phyloP scores from a whole-genome alignment of 1,139 yeast species.

The Petasospora rhodanensis region DNA sequence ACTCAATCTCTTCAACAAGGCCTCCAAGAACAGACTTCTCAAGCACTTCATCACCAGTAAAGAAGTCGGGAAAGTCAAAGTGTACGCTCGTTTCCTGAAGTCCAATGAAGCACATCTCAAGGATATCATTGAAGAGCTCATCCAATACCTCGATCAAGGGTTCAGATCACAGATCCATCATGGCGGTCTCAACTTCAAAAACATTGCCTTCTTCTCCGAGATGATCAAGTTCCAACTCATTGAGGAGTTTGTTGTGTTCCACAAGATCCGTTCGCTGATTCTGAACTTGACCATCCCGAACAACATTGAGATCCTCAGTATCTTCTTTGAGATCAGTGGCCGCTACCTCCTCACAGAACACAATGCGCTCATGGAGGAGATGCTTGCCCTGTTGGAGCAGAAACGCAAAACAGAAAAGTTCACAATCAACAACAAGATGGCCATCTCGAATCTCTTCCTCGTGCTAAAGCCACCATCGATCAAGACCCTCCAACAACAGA shows the following conservation, averaged over 20 bases:
- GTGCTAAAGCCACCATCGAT: constrained; percentile 58
- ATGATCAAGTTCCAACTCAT: constrained; percentile 71
- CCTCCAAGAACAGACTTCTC: constrained; percentile 60
- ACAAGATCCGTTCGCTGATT: constrained; percentile 58
- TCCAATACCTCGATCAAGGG: constrained; percentile 53
- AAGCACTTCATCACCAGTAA: constrained; percentile 48
- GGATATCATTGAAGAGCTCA: constrained; percentile 52
- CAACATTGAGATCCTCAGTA: constrained; percentile 61
- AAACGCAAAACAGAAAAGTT: constrained; percentile 48
- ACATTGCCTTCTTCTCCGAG: constrained; percentile 65
- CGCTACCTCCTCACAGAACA: constrained; percentile 60
- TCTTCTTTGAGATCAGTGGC: constrained; percentile 74
- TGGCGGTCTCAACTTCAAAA: constrained; percentile 48
- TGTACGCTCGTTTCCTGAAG: constrained; percentile 65
- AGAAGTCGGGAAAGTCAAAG: constrained; percentile 39
- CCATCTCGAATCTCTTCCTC: constrained; percentile 56
- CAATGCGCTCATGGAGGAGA: constrained; percentile 53
- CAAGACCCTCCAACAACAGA: constrained; percentile 25
- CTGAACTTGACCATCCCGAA: constrained; percentile 47
- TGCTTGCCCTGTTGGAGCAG: constrained; percentile 53
- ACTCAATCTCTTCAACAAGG: constrained; percentile 58
- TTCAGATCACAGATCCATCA: constrained; percentile 57
- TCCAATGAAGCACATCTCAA: constrained; percentile 46
- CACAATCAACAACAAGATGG: constrained; percentile 51
- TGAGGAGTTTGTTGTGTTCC: constrained; percentile 69